Conservation (phyloP, 1,284 basidiomycete genomes). For the Dichomitus squalens region DNA sequence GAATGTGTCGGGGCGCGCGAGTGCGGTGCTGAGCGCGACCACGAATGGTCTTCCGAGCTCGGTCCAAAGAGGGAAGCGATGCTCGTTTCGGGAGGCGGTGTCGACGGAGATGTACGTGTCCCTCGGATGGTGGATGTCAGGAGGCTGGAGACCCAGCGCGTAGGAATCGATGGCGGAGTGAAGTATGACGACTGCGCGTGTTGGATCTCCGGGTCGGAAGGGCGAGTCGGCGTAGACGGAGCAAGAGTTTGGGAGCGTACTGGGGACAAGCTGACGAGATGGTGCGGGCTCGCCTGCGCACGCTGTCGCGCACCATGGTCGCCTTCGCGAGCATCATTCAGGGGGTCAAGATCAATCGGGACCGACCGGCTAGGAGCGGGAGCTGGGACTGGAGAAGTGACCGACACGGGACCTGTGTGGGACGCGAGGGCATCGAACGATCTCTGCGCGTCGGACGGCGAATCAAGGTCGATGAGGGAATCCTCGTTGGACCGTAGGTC, state of each 20-base stretch:
- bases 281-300: constrained; percentile 12
- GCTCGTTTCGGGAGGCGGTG: constrained; percentile 25
- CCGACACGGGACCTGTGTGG: background rate
- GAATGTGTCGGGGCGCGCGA: constrained; percentile 17
- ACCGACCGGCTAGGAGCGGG: background rate
- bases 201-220: constrained; percentile 32
- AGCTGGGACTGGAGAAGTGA: background rate
- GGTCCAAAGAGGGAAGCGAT: constrained; percentile 30
- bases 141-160: constrained; percentile 42
- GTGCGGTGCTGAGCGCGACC: constrained; percentile 17
- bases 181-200: constrained; percentile 41
- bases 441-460: constrained; percentile 9
- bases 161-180: constrained; percentile 35
- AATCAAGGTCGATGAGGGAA: constrained; percentile 21
- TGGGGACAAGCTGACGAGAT: constrained; percentile 24
- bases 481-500: background rate
- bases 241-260: constrained; percentile 36
- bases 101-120: constrained; percentile 16
- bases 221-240: constrained; percentile 30
- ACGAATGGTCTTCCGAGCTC: constrained; percentile 40
- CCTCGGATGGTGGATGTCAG: constrained; percentile 42
- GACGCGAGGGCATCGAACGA: background rate
- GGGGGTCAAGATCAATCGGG: constrained; percentile 5
- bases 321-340: background rate
- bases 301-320: constrained; percentile 11